Base-by-base conservation (phyloP, 2,329 filamentous ascomycete genomes). In the Xylaria sp. region DNA sequence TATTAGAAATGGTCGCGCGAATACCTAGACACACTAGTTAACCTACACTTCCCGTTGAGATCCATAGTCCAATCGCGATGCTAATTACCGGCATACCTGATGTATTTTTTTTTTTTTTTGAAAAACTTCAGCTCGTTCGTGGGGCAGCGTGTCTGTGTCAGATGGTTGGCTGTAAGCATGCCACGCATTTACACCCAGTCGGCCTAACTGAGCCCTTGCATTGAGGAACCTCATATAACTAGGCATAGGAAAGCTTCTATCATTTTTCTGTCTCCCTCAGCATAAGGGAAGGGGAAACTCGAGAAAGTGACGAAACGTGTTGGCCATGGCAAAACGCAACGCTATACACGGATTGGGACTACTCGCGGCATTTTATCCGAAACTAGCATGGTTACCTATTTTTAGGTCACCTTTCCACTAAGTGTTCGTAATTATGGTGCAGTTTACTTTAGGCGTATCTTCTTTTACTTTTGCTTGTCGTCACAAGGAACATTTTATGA, bases 121-220 rank as follows among this genome's bases (percentile, higher is more conserved):
- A 23, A 34, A 44, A n/a, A 23, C 8, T 9, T 34, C 50, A 56
- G 41, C 51, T 48, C 10, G 23, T 56, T 62, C 18, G 6, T 20
- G 20, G 20, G 50, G 31, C 3, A 28, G 20, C 5, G 34, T 20
- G 15, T 41, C 41, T 52, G 34, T 52, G 23, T 25, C 20, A 2
- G n/a, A 57, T 57, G 55, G 55, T 57, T 57, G 37, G 55, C 4
- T 56, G n/a, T 13, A 10, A 56, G 52, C 28, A 3, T 31, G 13
- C 25, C 18, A 18, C 41, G n/a, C 18, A 48, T 10, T 48, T 23
- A 56, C 52, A 25, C 34, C 12, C 23, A 9, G 23, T 18, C 12
- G 18, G n/a, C 54, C 2, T 15, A 4, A 25, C 20, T 2, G 54
- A 41, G 25, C 37, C 54, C 54, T 57, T 41, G 18, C 20, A 3